Base-by-base conservation (phyloP, 2,329 filamentous ascomycete genomes). In the Drechslerella dactyloides region DNA sequence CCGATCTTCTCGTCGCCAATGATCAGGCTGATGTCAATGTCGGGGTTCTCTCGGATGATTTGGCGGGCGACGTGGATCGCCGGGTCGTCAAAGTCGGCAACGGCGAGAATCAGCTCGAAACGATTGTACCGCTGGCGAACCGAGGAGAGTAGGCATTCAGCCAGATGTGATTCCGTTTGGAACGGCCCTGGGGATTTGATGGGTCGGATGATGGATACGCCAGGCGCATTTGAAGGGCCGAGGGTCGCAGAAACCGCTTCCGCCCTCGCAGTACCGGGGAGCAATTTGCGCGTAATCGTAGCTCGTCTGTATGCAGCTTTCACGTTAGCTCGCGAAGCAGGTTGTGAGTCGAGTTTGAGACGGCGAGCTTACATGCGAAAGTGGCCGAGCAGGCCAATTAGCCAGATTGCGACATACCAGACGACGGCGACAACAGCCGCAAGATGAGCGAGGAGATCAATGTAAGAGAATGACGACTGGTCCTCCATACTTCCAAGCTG, bases 131-230 rank as follows among this genome's bases (percentile, higher is more conserved):
- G 84, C 79, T 96, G 93, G 52, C 83, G 86, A 78, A 97, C 93
- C 1, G 89, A 91, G 3, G 93, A 89, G 30, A 90, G 89, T 44
- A 99, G 88, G 78, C 94, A 97, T 77, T 96, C 91, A 83, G 96
- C 96, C 23, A 97, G 86, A 74, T 87, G 86, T 2, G 92, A 90
- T 79, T 97, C 94, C 17, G 62, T 68, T 35, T 66, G 54, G 37
- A 68, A 62, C 27, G 27, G 53, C 17, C 56, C 75, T 63, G 96
- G 84, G 72, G 93, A 94, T 81, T 97, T 97, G 74, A 96, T 89
- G 0, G 94, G 96, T 1, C 94, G 90, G 75, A 99, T 92, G 72
- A 96, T 85, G 33, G 94, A 97, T 76, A 99, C 85, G 81, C 78
- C 19, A 80, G 78, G 40, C 79, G 82, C 64, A 78, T 61, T 69